Evolutionary conservation across 2,329 filamentous ascomycete species (phyloP).

Genomic region (Trichoderma sp.): DNA sequence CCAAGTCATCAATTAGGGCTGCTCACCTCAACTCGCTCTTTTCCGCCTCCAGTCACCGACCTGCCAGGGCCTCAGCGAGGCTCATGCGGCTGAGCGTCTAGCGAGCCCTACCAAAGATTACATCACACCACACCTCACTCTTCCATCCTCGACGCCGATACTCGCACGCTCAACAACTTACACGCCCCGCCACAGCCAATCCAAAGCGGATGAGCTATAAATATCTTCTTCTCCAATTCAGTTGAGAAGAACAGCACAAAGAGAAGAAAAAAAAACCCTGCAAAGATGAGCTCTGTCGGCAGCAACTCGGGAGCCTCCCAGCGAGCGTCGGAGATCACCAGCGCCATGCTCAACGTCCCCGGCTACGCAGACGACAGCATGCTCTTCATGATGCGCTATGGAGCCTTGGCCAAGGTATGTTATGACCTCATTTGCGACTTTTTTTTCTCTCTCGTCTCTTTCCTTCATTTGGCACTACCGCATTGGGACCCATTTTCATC

Average conservation of each 20-base stretch:
- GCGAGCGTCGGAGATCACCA: conserved; percentile 34
- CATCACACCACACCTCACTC: neutral
- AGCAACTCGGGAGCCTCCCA: conserved; percentile 27
- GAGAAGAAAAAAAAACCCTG: neutral
- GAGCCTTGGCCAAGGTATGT: conserved; percentile 31
- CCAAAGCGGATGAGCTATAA: neutral
- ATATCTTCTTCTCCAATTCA: neutral
- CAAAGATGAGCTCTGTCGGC: neutral
- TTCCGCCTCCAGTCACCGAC: neutral
- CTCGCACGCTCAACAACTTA: neutral
- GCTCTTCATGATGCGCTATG: conserved; percentile 36
- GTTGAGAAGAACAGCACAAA: neutral
- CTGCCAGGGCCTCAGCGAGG: neutral
- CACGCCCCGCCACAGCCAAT: neutral
- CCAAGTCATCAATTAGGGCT: neutral
- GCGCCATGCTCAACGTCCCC: conserved; percentile 33
- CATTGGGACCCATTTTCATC: neutral
- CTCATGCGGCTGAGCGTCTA: neutral
- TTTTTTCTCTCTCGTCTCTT: neutral
- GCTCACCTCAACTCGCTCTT: neutral
- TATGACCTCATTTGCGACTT: neutral
- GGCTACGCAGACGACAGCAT: conserved; percentile 37
- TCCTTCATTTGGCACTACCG: neutral
- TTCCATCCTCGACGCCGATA: neutral
- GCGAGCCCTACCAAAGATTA: neutral